Evolutionary conservation across 768 basidiomycete genomes (phyloP).

Genomic region (Russula foetens): DNA sequence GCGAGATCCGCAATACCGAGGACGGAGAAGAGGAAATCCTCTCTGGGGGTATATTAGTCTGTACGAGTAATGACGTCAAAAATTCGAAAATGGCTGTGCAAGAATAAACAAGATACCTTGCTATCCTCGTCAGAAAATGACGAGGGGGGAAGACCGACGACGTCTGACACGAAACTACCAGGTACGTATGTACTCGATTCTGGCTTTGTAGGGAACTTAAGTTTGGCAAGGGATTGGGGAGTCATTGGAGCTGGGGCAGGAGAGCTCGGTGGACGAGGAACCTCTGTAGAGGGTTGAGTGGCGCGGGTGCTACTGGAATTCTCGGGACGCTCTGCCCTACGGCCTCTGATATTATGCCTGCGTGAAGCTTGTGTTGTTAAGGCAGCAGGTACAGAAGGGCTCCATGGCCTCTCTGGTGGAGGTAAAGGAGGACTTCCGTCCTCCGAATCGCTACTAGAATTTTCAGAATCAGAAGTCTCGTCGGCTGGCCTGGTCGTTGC

Average conservation of each 20-base stretch:
- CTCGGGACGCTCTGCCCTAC: background rate
- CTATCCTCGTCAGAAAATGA: background rate
- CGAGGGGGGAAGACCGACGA: slow-evolving; percentile 27
- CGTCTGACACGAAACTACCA: slow-evolving; percentile 42
- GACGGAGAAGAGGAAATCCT: background rate
- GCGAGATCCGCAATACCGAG: background rate
- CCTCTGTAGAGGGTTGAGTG: background rate
- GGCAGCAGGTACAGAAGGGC: slow-evolving; percentile 16
- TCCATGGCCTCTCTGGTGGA: slow-evolving; percentile 15
- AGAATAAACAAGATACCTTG: background rate
- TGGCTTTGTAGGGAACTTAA: background rate
- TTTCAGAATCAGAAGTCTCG: slow-evolving; percentile 3
- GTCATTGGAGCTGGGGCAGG: slow-evolving; percentile 17
- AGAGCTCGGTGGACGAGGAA: background rate
- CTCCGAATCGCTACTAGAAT: background rate
- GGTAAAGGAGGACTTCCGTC: background rate
- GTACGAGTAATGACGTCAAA: background rate
- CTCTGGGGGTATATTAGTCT: background rate
- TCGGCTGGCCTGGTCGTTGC: background rate
- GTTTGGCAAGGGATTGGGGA: background rate
- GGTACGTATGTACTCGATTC: slow-evolving; percentile 38
- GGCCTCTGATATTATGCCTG: slow-evolving; percentile 1
- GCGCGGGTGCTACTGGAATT: background rate
- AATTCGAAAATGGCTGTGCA: background rate
- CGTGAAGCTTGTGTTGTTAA: slow-evolving; percentile 2